These are phyloP conservation scores for Penicillium sp. DNA, from an alignment of 2,329 filamentous ascomycete species.

Conservation along the genomic window DNA sequence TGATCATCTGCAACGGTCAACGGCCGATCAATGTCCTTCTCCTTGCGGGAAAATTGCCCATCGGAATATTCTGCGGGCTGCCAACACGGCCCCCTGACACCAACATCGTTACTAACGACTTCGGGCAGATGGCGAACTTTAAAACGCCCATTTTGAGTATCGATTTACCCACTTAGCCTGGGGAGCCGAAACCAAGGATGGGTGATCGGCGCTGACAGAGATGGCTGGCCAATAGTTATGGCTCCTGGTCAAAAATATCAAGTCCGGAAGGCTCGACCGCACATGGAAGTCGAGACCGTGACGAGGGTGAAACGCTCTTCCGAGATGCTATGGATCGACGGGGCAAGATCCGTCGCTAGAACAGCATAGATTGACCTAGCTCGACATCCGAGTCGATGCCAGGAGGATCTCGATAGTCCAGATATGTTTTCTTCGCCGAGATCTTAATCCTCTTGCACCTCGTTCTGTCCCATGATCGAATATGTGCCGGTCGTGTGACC, in stretches of 20 bases:
- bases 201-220: conserved; percentile 5
- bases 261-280: neutral
- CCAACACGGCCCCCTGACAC: neutral
- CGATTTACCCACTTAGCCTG: neutral
- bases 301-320: neutral
- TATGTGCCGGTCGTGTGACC: neutral
- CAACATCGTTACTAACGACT: neutral
- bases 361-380: neutral
- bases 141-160: neutral
- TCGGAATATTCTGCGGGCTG: neutral
- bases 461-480: neutral
- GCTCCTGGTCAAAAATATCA: neutral
- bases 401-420: neutral
- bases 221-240: neutral
- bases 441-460: neutral
- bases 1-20: neutral
- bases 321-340: neutral
- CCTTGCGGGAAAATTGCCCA: neutral
- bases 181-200: neutral
- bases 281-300: neutral
- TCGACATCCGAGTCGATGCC: neutral
- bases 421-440: neutral
- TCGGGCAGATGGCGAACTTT: neutral
- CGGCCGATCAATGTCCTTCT: neutral
- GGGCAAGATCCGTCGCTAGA: neutral